phyloP scores from a whole-genome alignment of 495 filamentous ascomycete genomes.

The Penicillium cosmopolitanum region DNA sequence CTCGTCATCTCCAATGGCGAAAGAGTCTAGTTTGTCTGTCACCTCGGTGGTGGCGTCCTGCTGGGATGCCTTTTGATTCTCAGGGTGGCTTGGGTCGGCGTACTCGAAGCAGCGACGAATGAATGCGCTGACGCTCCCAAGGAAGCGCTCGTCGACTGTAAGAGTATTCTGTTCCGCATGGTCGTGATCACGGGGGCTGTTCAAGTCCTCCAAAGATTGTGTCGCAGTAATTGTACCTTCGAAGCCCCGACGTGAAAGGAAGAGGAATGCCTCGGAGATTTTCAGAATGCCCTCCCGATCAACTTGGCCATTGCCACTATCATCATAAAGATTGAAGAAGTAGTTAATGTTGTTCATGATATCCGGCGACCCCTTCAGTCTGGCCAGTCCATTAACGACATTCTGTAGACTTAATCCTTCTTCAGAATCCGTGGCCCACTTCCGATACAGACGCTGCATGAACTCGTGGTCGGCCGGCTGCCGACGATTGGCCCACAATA shows the following conservation, averaged over 20 bases:
- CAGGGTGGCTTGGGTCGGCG: constrained; percentile 86
- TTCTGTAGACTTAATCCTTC: constrained; percentile 83
- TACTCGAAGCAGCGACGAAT: constrained; percentile 98
- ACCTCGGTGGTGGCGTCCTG: constrained; percentile 33
- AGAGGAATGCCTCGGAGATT: constrained; percentile 92
- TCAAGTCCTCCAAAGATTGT: constrained; percentile 41
- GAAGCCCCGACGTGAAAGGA: constrained; percentile 86
- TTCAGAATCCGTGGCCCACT: constrained; percentile 80
- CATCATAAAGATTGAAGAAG: constrained; percentile 97
- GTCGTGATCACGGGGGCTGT: constrained; percentile 25
- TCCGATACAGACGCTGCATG: constrained; percentile 82
- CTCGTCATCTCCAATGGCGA: constrained; percentile 81
- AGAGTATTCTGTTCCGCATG: constrained; percentile 39
- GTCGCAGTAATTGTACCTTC: constrained; percentile 66
- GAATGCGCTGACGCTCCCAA: constrained; percentile 91
- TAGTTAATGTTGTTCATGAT: constrained; percentile 98
- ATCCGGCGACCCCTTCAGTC: constrained; percentile 87
- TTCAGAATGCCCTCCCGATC: constrained; percentile 94
- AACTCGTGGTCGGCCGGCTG: constrained; percentile 96
- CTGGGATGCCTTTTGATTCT: constrained; percentile 47
- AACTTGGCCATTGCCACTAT: constrained; percentile 88
- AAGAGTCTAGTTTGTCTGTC: constrained; percentile 59
- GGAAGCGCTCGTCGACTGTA: constrained; percentile 74
- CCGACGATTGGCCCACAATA: constrained; percentile 74
- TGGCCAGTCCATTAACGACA: constrained; percentile 86